Base-by-base conservation (phyloP, 257 asterid genomes). In the Nicotiana tomentosiformis region DNA sequence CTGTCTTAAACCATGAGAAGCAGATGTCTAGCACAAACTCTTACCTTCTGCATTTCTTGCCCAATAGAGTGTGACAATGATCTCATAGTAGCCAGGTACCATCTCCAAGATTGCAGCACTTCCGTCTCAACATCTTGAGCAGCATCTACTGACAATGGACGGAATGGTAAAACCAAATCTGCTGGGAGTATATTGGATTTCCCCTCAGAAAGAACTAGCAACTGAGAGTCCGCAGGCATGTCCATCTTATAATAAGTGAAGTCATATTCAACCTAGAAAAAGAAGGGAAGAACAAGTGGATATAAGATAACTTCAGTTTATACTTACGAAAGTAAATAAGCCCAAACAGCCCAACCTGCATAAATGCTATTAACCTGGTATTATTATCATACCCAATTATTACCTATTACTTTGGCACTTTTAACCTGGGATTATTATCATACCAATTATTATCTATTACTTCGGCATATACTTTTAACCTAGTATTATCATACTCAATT, bases 211-310 rank as follows among this genome's bases (percentile, higher is more conserved):
- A 94, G 92, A 88, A 96, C 84, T 82, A 96, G 85, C 84, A 94
- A 66, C 85, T 96, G 98, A 82, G 93, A 84, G 81, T 96, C 97
- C 1, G 92, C 88, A 32, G 88, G 85, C 97, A 93, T 94, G 86
- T 96, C 98, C 94, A 94, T 90, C 86, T 93, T 94, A 85, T 96
- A 96, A 76, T 91, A 94, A 39, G 94, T 92, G 85, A 93, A 96
- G 84, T 96, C 98, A 85, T 96, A 96, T 86, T 89, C 96, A 82
- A 92, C 97, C 95, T 93, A 91, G 30, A 43, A 12, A 84, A 66
- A 32, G 12, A 32, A 82, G 26, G 3, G 9, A 69, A 77, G 33
- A 49, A 51, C 66, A 16, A 30, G 5, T 53, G 51, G 17, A 2
- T 39, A 78, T 15, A 35, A 57, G 12, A 60, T 58, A 17, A 2